phyloP scores from a whole-genome alignment of 1,284 basidiomycete genomes.

The Dichomitus squalens region DNA sequence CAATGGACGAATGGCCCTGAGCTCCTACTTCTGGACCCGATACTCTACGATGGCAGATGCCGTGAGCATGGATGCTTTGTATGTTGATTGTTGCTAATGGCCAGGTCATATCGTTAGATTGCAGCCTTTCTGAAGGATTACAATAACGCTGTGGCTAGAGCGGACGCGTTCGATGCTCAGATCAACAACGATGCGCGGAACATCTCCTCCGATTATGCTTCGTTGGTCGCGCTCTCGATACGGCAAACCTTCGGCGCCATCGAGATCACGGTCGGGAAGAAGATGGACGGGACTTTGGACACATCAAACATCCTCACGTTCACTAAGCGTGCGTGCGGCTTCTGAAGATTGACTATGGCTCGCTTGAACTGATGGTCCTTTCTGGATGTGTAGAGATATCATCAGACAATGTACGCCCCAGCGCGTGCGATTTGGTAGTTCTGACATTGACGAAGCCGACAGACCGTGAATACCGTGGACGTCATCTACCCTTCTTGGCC shows the following conservation, averaged over 20 bases:
- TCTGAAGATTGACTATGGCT: too few species aligned
- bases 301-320: constrained; percentile 60
- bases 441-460: constrained; percentile 1
- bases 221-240: constrained; percentile 57
- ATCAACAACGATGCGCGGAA: constrained; percentile 53
- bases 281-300: constrained; percentile 52
- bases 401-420: constrained; percentile 54
- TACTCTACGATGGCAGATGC: constrained; percentile 44
- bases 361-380: too few species aligned
- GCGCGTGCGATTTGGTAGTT: not conserved
- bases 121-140: constrained; percentile 58
- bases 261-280: constrained; percentile 64
- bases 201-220: constrained; percentile 60
- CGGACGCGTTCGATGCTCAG: constrained; percentile 54
- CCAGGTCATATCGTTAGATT: constrained; percentile 43
- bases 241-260: constrained; percentile 62
- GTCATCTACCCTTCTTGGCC: constrained; percentile 76
- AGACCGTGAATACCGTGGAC: constrained; percentile 74
- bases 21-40: constrained; percentile 53
- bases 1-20: constrained; percentile 46
- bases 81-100: not conserved
- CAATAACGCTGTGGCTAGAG: constrained; percentile 45
- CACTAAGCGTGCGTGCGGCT: constrained; percentile 62
- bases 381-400: constrained; percentile 54
- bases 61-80: constrained; percentile 40